Base-by-base conservation (phyloP, 805 yeast species). In the Wickerhamiella australiensis region DNA sequence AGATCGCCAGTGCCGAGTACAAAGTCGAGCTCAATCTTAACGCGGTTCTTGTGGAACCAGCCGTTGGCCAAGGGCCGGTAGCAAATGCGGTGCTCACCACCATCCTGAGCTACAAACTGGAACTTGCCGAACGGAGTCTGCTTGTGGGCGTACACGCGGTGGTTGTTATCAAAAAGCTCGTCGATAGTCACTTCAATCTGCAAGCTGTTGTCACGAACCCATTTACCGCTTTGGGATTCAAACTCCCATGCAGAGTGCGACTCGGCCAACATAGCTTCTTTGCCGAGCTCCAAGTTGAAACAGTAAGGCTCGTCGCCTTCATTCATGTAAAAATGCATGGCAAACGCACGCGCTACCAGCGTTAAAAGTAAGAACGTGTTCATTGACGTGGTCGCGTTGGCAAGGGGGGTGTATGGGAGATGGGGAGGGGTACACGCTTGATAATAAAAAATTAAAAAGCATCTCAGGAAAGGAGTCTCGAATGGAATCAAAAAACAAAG, bases 11-110 rank as follows among this genome's bases (percentile, higher is more conserved):
- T 75, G n/a, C 85, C 85, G 35, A 78, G 69, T 13, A 77, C 82
- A 52, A 85, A 69, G 62, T 85, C 94, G 49, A 87, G 71, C 62
- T 78, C 78, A 45, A 90, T 73, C 63, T 92, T 76, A 57, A 85
- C 80, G 52, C 66, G 67, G 53, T 69, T 52, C 59, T 76, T 75
- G 52, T 76, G 71, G 59, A 83, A 72, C 79, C 87, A 82, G 49
- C 83, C 85, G 42, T 65, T 62, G 25, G 61, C 57, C 42, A 65
- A 59, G n/a, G 79, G 79, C 37, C 78, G 79, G 64, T 87, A 68
- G 67, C 96, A 87, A 58, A 88, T 73, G 59, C 74, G 73, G 70
- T 87, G 96, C 63, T 84, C 94, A 35, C 96, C 96, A 9, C 81
- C 70, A 49, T 83, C 95, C 42, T 78, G 68, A 1, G 96, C 83